Conservation (phyloP, 192 early-diverging fungal species). For the Backusella australiensis region DNA sequence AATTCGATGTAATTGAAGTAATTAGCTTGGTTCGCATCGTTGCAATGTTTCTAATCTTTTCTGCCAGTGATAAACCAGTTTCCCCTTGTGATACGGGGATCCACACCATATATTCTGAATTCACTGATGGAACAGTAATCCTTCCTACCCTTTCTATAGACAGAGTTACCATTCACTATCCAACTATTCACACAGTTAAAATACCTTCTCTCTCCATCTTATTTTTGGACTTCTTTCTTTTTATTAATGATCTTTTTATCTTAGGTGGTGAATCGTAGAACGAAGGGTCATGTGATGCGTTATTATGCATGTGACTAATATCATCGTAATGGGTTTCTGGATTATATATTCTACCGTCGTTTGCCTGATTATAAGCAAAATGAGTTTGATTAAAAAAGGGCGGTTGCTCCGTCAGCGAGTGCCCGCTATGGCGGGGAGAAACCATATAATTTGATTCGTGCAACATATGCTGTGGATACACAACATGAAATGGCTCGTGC, state of each 20-base stretch:
- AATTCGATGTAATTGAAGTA: conserved; percentile 24
- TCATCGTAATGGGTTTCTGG: too few relatives aligned
- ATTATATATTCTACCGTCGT: too few relatives aligned
- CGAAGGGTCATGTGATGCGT: not conserved
- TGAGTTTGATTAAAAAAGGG: not conserved
- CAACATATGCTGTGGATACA: not conserved
- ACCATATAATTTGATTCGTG: not conserved
- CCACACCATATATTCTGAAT: conserved; percentile 32
- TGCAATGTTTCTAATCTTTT: conserved; percentile 34
- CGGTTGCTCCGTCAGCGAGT: not conserved
- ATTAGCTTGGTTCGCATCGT: conserved; percentile 30
- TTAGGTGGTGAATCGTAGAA: not conserved
- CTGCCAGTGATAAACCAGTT: conserved; percentile 30
- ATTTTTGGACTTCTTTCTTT: not conserved
- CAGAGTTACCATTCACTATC: too few relatives aligned
- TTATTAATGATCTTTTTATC: not conserved
- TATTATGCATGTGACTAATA: not conserved
- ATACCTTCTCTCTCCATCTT: not conserved
- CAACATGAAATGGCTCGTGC: not conserved
- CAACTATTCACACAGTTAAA: not conserved
- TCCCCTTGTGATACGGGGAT: conserved; percentile 27
- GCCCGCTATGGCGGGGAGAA: not conserved
- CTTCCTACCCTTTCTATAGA: conserved; percentile 23
- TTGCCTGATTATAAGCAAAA: too few relatives aligned
- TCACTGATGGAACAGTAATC: conserved; percentile 32